A percentile compares a stretch with the other conserved stretches of the same genome.
Evolutionary conservation across 441 rosid genomes (phyloP).

Genomic region (Jatropha podagrica): DNA sequence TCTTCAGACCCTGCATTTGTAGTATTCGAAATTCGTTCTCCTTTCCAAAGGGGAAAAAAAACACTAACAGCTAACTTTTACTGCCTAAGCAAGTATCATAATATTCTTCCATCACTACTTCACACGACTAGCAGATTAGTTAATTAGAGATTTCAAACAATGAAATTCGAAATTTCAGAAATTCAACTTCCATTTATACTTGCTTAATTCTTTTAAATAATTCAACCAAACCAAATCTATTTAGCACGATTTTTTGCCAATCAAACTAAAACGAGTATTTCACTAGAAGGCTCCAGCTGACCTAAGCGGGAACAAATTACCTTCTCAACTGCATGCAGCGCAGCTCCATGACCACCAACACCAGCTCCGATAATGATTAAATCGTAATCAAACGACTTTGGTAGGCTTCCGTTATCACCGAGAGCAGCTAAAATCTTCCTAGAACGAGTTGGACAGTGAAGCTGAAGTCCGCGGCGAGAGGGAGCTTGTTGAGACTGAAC

Average conservation of each 20-base stretch:
- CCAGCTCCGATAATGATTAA: slow-evolving; percentile 97
- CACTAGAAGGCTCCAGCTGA: not conserved
- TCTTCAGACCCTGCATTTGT: slow-evolving; percentile 74
- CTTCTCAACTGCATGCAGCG: slow-evolving; percentile 95
- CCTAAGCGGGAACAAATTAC: slow-evolving; percentile 27
- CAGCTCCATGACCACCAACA: slow-evolving; percentile 99
- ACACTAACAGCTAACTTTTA: not conserved
- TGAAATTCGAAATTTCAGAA: not conserved
- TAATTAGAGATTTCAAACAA: not conserved
- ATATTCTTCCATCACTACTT: not conserved
- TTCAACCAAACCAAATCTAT: not conserved
- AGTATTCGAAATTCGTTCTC: not conserved
- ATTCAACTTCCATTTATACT: not conserved
- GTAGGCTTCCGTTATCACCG: slow-evolving; percentile 54
- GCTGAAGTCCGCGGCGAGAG: slow-evolving; percentile 24
- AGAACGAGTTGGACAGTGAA: slow-evolving; percentile 18
- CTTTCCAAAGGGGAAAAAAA: not conserved
- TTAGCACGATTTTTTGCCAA: no score
- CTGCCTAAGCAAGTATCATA: not conserved
- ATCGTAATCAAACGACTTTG: slow-evolving; percentile 81
- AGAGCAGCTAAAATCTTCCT: slow-evolving; percentile 39
- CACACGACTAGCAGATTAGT: not conserved
- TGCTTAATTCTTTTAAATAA: not conserved
- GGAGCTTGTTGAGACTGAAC: slow-evolving; percentile 17
- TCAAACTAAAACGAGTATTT: not conserved